Base-by-base conservation (phyloP, 495 filamentous ascomycete species). In the Extremus antarcticus region DNA sequence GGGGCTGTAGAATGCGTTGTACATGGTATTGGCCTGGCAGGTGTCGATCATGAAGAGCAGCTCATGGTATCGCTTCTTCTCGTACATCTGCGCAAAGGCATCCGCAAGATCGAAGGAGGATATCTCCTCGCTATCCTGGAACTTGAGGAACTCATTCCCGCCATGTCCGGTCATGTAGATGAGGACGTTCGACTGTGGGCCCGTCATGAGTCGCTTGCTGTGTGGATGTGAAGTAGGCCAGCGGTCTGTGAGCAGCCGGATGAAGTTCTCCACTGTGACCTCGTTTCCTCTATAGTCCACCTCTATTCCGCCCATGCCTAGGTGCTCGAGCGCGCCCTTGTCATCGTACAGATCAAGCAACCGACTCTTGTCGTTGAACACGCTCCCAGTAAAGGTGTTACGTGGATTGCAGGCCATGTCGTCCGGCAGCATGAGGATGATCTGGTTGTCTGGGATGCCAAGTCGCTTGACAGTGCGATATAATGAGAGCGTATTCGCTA, bases 11-110 rank as follows among this genome's bases (percentile, higher is more conserved):
- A 98, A 86, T 68, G 95, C 91, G 65, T 80, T 88, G 74, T 94
- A 98, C 87, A 98, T 95, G 13, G 92, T 98, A 63, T 98, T 98
- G 38, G 92, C 92, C 72, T 98, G 92, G 71, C 92, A 98, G 0
- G 92, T 98, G 71, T 98, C 92, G 71, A 98, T 97, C 92, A 98
- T 98, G 75, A 98, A 98, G 53, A 98, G 79, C 59, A 98, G 79
- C 68, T 98, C 92, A 62, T 97, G 88, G 53, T 77, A 90, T 71
- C 92, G 79, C 73, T 90, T 90, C 82, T 98, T 98, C 74, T 98
- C 94, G 88, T 90, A 96, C 92, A 98, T 98, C 78, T 98, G 92
- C 70, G 91, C 91, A 68, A 98, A 97, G 13, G 94, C 92, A 73
- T 98, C 87, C 23, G 92, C 92, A 50, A 98, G 71, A 74, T 98